A percentile compares a stretch with the other conserved stretches of the same genome.
Conservation (phyloP, 1,284 basidiomycete species). For the Rhodotorula sp. region DNA sequence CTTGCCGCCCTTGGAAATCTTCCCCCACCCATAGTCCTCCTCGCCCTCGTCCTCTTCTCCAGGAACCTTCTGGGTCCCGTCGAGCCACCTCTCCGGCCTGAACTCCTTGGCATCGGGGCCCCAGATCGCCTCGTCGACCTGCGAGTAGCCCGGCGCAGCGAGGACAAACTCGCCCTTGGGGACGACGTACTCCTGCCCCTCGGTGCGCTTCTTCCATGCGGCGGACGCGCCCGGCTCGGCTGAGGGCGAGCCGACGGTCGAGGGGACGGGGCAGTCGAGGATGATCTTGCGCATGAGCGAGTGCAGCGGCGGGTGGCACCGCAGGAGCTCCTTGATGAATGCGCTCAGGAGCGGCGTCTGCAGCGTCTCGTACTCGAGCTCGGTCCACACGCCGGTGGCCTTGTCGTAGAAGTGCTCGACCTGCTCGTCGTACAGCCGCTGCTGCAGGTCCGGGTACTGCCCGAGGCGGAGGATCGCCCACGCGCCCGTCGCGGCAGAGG, state of each 20-base stretch:
- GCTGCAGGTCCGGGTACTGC: constrained; percentile 72
- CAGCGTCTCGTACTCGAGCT: constrained; percentile 84
- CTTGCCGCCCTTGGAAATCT: constrained; percentile 56
- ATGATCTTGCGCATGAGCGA: constrained; percentile 77
- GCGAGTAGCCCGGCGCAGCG: constrained; percentile 83
- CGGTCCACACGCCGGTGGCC: constrained; percentile 71
- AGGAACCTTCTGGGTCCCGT: constrained; percentile 71
- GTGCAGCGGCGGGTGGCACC: constrained; percentile 83
- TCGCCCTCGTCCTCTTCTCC: constrained; percentile 70
- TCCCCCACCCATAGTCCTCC: constrained; percentile 94
- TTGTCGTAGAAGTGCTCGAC: constrained; percentile 75
- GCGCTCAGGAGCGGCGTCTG: constrained; percentile 78
- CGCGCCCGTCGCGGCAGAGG: constrained; percentile 84
- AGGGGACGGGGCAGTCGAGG: constrained; percentile 77
- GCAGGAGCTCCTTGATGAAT: constrained; percentile 60
- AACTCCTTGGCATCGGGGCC: constrained; percentile 65
- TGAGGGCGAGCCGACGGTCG: constrained; percentile 74
- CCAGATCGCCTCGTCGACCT: constrained; percentile 87
- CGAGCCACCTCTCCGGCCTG: constrained; percentile 83
- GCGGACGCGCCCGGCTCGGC: constrained; percentile 33
- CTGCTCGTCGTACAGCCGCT: constrained; percentile 85
- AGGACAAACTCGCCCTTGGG: constrained; percentile 90
- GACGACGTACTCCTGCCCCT: constrained; percentile 72
- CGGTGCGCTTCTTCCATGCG: constrained; percentile 46
- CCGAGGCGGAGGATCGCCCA: constrained; percentile 94